These are phyloP conservation scores for Hordeum pubiflorum DNA, from an alignment of 202 grass and related monocot genomes.

Conservation along the genomic window DNA sequence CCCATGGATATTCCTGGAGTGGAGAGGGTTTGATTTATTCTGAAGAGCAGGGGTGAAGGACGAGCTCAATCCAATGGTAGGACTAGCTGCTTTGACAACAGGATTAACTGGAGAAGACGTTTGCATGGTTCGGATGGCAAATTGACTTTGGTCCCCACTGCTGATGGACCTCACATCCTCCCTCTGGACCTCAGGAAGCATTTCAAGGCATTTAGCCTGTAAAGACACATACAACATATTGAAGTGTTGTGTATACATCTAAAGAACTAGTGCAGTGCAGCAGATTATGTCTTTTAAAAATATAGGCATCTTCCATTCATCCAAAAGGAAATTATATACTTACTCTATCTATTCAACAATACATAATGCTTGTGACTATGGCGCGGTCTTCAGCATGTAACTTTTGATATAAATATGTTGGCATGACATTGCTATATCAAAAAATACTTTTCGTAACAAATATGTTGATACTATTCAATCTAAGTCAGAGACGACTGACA, in stretches of 20 bases:
- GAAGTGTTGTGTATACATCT: background rate
- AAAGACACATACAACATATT: conserved; percentile 4
- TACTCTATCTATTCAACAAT: background rate
- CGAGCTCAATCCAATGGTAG: conserved; percentile 18
- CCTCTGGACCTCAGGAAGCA: conserved; percentile 65
- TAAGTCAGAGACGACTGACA: background rate
- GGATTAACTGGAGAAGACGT: conserved; percentile 35
- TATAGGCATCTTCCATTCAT: background rate
- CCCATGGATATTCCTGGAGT: conserved; percentile 25
- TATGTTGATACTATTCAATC: background rate
- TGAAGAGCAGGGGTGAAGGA: conserved; percentile 34
- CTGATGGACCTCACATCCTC: conserved; percentile 38
- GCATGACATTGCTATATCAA: background rate
- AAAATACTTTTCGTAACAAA: background rate
- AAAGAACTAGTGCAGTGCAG: background rate
- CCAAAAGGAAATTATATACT: background rate
- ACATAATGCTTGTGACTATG: background rate
- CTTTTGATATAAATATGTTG: background rate
- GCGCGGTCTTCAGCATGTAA: background rate
- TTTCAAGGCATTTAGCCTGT: conserved; percentile 55
- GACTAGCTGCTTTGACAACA: conserved; percentile 30
- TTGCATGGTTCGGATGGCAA: conserved; percentile 29
- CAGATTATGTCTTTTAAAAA: conserved; percentile 10
- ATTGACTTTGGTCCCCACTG: conserved; percentile 34
- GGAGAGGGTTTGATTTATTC: conserved; percentile 26